Evolutionary conservation across 192 early-diverging fungal genomes (phyloP), one percentile per base, ranked within the genome.

Genomic region (Cladochytrium replicatum): DNA sequence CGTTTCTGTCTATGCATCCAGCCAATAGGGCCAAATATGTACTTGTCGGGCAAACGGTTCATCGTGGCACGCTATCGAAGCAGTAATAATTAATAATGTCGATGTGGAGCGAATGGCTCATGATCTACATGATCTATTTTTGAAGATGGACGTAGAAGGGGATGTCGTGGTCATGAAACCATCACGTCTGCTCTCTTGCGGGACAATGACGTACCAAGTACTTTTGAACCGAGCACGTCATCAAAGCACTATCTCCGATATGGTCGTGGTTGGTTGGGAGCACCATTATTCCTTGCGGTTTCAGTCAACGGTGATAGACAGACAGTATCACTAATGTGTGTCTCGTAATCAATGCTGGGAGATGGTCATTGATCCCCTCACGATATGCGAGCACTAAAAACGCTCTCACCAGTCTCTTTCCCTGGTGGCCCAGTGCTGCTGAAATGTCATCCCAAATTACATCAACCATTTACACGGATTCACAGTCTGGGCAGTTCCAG

Each of bases 261-360:
- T 90, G 28, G 88, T 88, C 47, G 65, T 88, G 0, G 70, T n/a
- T n/a, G n/a, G n/a, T 73, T 19, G 83, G 83, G 17, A 84, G 84
- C 60, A 55, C 80, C 40, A 57, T 87, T 47, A 52, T 86, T 17
- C 88, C 85, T 2, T 85, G 83, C 60, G 86, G 86, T 15, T 87
- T 77, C 57, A 84, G 83, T 4, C 57, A 65, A 29, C 63, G 83
- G 80, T 79, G 55, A 21, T 32, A 44, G 13, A 31, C 5, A 44
- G 1, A 8, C 41, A 26, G 17, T 39, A 8, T 43, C 30, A 37
- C 28, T 32, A 56, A 6, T 30, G 47, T 44, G 22, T 22, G 42
- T 29, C 57, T 43, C 15, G 24, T 41, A 5, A 17, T 47, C 17
- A 64, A 71, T 25, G 68, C 71, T 38, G 75, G 77, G 64, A 69